These are phyloP conservation scores for Russula dissimulans DNA, from an alignment of 768 basidiomycete genomes.

Conservation along the genomic window DNA sequence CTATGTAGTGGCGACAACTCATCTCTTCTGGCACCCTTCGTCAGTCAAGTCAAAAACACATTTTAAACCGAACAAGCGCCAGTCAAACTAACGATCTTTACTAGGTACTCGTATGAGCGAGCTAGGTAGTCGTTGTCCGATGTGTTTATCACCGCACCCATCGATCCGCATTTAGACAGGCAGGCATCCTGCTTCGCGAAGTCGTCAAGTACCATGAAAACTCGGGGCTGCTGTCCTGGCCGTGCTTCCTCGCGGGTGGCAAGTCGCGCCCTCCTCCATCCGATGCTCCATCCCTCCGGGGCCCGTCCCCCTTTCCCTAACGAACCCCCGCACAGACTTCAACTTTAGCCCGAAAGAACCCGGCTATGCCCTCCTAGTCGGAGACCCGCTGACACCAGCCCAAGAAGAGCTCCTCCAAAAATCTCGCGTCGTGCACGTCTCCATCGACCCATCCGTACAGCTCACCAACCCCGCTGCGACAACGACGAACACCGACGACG, in stretches of 20 bases:
- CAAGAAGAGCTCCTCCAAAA: conserved; percentile 44
- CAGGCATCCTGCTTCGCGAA: conserved; percentile 62
- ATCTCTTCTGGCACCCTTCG: conserved; percentile 94
- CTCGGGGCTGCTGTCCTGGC: conserved; percentile 46
- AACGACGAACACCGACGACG: conserved; percentile 30
- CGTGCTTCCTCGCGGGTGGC: conserved; percentile 82
- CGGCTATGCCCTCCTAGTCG: conserved; percentile 68
- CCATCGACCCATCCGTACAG: conserved; percentile 54
- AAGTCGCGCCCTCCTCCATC: conserved; percentile 14
- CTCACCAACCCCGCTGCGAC: conserved; percentile 20
- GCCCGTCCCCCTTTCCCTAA: no score
- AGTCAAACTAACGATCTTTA: not conserved
- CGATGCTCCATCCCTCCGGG: not conserved
- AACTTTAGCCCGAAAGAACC: conserved; percentile 81
- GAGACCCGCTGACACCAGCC: conserved; percentile 42
- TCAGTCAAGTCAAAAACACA: conserved; percentile 28
- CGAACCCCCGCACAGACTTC: conserved; percentile 50
- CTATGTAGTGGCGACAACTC: conserved; percentile 76
- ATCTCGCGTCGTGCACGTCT: conserved; percentile 66
- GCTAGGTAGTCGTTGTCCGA: conserved; percentile 39
- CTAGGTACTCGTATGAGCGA: conserved; percentile 75
- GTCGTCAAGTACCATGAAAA: conserved; percentile 45
- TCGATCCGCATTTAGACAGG: conserved; percentile 45
- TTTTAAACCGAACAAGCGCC: not conserved
- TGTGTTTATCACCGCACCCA: not conserved